phyloP scores from a whole-genome alignment of 1,284 basidiomycete genomes.

The Fomes fomentarius region DNA sequence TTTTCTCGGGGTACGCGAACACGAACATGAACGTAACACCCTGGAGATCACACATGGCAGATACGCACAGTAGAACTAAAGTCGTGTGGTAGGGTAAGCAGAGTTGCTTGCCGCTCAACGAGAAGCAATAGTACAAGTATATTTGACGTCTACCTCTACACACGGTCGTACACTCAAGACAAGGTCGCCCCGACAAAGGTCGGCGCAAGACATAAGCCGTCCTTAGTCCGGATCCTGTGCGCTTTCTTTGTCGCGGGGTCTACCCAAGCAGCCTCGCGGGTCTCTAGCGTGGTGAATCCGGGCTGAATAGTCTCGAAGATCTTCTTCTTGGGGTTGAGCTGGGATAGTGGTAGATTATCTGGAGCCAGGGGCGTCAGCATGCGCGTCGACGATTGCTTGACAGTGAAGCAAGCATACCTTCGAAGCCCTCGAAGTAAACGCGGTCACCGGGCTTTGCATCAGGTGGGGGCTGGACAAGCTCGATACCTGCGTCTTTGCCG shows the following conservation, averaged over 20 bases:
- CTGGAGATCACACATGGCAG: too few relatives aligned
- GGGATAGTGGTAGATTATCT: slow-evolving; percentile 76
- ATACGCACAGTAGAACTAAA: too few relatives aligned
- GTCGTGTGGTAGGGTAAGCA: too few relatives aligned
- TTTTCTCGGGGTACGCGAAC: too few relatives aligned
- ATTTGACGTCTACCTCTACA: background rate
- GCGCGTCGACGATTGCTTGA: background rate
- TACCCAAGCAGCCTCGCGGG: slow-evolving; percentile 89
- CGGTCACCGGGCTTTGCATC: slow-evolving; percentile 88
- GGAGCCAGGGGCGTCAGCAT: background rate
- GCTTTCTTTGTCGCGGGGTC: slow-evolving; percentile 81
- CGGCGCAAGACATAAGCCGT: slow-evolving; percentile 82
- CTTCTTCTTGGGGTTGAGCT: slow-evolving; percentile 97
- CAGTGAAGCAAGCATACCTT: slow-evolving; percentile 52
- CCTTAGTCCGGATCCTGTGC: slow-evolving; percentile 85
- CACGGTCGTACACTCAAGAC: slow-evolving; percentile 52
- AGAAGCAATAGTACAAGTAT: background rate
- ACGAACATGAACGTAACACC: too few relatives aligned
- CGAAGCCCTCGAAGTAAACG: slow-evolving; percentile 93
- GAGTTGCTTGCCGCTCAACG: background rate
- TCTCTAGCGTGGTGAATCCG: slow-evolving; percentile 86
- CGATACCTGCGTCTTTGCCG: slow-evolving; percentile 90
- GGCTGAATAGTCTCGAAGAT: slow-evolving; percentile 95
- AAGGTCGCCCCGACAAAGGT: slow-evolving; percentile 86
- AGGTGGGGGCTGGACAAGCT: slow-evolving; percentile 87